Evolutionary conservation across 257 asterid genomes (phyloP).

Genomic region (Sherardia arvensis): DNA sequence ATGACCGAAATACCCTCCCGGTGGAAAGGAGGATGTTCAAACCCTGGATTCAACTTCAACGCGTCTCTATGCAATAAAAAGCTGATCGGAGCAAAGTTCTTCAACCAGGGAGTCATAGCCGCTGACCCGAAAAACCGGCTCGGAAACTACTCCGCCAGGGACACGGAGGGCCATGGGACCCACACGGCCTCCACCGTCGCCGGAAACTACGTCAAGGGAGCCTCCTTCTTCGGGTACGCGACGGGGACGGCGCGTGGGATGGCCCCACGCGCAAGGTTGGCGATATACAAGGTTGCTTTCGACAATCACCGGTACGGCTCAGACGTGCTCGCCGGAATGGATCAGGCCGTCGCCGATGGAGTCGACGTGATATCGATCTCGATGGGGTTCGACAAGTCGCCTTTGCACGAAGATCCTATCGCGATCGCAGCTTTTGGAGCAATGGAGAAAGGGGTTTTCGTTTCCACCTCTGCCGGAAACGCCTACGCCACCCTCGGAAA

Average conservation of each 20-base stretch:
- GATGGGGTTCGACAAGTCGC: slow-evolving; percentile 10
- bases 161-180: slow-evolving; percentile 37
- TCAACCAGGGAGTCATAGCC: slow-evolving; percentile 32
- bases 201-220: slow-evolving; percentile 31
- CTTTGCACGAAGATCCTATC: slow-evolving; percentile 27
- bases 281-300: slow-evolving; percentile 29
- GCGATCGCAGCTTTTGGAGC: slow-evolving; percentile 37
- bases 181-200: slow-evolving; percentile 42
- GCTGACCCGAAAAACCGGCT: slow-evolving; percentile 15
- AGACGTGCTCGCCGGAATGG: slow-evolving; percentile 46
- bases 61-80: slow-evolving; percentile 33
- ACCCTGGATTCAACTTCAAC: slow-evolving; percentile 28
- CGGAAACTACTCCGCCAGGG: slow-evolving; percentile 32
- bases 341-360: slow-evolving; percentile 41
- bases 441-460: slow-evolving; percentile 28
- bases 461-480: slow-evolving; percentile 33
- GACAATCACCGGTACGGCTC: slow-evolving; percentile 25
- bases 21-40: slow-evolving; percentile 41
- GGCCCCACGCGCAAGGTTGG: slow-evolving; percentile 39
- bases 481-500: neutral
- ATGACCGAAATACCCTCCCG: slow-evolving; percentile 28
- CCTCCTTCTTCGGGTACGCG: slow-evolving; percentile 39
- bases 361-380: slow-evolving; percentile 40
- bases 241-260: slow-evolving; percentile 33
- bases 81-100: slow-evolving; percentile 34